These are phyloP conservation scores for Perkinsus marinus DNA, from an alignment of 169 alveolate genomes.

Conservation along the genomic window DNA sequence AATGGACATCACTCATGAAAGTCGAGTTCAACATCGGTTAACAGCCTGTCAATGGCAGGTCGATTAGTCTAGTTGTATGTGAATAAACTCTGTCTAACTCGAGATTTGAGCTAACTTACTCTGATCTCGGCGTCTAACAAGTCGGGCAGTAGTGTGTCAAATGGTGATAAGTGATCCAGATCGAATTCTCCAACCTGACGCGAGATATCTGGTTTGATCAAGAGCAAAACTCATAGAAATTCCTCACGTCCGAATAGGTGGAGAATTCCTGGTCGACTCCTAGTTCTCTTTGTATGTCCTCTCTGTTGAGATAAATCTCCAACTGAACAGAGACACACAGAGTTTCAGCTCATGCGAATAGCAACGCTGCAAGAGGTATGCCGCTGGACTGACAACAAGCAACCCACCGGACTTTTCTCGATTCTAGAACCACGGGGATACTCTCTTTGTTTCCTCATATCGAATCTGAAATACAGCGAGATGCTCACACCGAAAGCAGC, in stretches of 20 bases:
- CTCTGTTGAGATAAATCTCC: not conserved
- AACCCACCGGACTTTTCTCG: too few species aligned
- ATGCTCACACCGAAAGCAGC: too few species aligned
- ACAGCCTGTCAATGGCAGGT: too few species aligned
- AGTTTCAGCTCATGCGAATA: too few species aligned
- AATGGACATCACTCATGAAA: not conserved
- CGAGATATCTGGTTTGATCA: not conserved
- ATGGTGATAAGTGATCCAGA: slow-evolving; percentile 37
- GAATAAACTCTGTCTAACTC: not conserved
- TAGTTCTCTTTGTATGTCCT: not conserved
- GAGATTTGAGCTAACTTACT: not conserved
- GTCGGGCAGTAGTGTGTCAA: slow-evolving; percentile 28
- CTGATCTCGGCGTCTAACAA: slow-evolving; percentile 26
- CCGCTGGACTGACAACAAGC: too few species aligned
- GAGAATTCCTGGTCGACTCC: not conserved
- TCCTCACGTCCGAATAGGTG: not conserved
- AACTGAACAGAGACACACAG: not conserved
- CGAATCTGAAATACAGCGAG: not conserved
- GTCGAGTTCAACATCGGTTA: too few species aligned
- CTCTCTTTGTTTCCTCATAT: not conserved
- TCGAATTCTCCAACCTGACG: not conserved
- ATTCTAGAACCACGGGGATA: too few species aligned
- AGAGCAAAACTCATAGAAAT: not conserved
- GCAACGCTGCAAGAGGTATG: too few species aligned
- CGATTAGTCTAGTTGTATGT: too few species aligned